Conservation (phyloP, 192 early-diverging fungal species). For the Podila verticillata region DNA sequence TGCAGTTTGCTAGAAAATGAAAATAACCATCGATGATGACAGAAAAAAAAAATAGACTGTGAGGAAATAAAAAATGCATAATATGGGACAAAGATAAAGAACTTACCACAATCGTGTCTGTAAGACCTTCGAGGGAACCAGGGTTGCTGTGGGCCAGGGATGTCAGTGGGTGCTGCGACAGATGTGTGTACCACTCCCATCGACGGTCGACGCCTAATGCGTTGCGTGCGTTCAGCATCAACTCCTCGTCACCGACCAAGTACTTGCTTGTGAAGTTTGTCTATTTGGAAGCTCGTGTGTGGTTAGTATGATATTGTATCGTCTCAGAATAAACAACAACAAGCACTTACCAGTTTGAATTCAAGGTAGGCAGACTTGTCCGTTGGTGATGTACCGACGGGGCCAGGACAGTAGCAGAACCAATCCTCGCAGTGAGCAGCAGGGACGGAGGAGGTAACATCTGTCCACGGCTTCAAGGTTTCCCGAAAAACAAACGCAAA, state of each 20-base stretch:
- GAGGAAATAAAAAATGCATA: background rate
- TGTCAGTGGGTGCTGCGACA: constrained; percentile 36
- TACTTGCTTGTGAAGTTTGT: constrained; percentile 26
- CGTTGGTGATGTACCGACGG: constrained; percentile 14
- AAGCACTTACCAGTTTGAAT: constrained; percentile 6
- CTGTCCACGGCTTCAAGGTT: constrained; percentile 16
- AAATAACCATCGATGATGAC: too few relatives aligned
- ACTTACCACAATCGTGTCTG: constrained; percentile 26
- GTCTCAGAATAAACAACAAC: background rate
- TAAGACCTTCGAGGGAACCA: constrained; percentile 13
- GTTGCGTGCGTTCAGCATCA: constrained; percentile 26
- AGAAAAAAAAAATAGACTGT: background rate
- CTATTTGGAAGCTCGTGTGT: background rate
- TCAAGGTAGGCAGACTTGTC: constrained; percentile 15
- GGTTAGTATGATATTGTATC: background rate
- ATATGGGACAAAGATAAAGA: background rate
- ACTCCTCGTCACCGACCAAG: constrained; percentile 14
- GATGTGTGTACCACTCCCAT: constrained; percentile 33
- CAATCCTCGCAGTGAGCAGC: constrained; percentile 15
- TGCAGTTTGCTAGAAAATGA: constrained; percentile 18
- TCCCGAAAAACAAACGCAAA: background rate
- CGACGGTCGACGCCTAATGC: constrained; percentile 20
- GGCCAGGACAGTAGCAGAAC: constrained; percentile 35
- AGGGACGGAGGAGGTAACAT: constrained; percentile 31
- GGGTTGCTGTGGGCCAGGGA: constrained; percentile 19